Conservation (phyloP, 257 asterid genomes). For the Parsonsia alboflavescens region DNA sequence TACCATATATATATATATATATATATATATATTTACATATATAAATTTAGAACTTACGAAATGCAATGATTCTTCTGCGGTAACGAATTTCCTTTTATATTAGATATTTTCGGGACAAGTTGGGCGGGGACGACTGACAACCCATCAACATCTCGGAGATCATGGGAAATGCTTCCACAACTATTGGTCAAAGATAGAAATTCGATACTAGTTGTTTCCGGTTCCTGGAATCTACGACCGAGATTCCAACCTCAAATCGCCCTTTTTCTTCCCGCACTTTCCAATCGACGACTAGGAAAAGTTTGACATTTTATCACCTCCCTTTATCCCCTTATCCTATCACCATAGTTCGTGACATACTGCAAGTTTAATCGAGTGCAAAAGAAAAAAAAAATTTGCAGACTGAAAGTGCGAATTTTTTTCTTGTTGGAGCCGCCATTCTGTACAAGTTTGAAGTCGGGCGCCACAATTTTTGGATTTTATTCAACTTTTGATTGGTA, state of each 20-base stretch:
- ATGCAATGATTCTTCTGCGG: too few species aligned
- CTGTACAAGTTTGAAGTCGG: neutral
- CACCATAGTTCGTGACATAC: neutral
- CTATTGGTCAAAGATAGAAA: neutral
- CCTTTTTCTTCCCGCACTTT: neutral
- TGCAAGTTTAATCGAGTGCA: too few species aligned
- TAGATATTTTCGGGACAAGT: too few species aligned
- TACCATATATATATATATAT: too few species aligned
- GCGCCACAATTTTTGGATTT: neutral
- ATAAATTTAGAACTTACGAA: too few species aligned
- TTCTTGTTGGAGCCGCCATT: neutral
- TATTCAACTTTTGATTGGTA: neutral
- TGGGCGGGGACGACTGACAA: neutral
- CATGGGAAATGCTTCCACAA: neutral
- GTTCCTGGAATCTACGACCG: neutral
- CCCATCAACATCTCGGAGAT: neutral
- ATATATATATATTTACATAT: too few species aligned
- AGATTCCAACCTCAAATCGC: too few species aligned
- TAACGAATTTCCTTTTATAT: too few species aligned
- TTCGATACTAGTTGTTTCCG: neutral
- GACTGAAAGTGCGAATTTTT: neutral
- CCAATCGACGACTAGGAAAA: neutral
- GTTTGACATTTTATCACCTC: too few species aligned
- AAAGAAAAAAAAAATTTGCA: neutral
- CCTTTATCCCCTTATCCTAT: neutral